These are phyloP conservation scores for Seiridium cupressi DNA, from an alignment of 2,329 filamentous ascomycete genomes.

Conservation along the genomic window DNA sequence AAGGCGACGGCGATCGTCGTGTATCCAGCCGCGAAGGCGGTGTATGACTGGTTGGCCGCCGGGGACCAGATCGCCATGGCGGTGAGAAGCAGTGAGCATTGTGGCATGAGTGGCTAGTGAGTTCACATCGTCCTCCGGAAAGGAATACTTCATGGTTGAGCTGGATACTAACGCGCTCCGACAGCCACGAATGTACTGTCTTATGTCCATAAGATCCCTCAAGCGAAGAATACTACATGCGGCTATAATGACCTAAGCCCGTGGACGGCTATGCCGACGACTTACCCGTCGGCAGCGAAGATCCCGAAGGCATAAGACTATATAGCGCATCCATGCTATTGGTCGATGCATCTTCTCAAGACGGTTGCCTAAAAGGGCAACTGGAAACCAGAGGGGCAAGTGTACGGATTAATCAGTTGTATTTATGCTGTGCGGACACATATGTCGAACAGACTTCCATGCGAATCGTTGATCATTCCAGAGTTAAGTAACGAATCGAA, in stretches of 20 bases:
- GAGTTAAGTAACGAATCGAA: background rate
- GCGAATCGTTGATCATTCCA: background rate
- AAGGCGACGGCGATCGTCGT: constrained; percentile 49
- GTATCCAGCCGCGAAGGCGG: constrained; percentile 48
- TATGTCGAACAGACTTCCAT: background rate
- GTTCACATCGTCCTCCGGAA: constrained; percentile 14
- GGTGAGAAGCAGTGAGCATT: constrained; percentile 45
- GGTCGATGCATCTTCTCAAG: background rate
- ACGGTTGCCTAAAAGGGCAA: too few species aligned
- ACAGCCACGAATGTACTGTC: constrained; percentile 41
- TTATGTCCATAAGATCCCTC: constrained; percentile 45
- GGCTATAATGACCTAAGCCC: constrained; percentile 42
- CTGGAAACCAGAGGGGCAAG: background rate
- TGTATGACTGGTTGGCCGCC: constrained; percentile 53
- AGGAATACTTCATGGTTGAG: background rate
- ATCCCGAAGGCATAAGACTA: constrained; percentile 24
- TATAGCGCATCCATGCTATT: background rate
- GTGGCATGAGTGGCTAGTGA: constrained; percentile 47
- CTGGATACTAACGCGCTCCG: background rate
- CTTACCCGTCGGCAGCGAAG: constrained; percentile 44
- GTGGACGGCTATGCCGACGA: constrained; percentile 41
- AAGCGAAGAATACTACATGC: constrained; percentile 42
- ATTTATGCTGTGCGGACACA: background rate
- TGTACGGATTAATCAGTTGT: background rate
- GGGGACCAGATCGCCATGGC: constrained; percentile 47